Evolutionary conservation across 345 rosid genomes (phyloP).

Genomic region (Theobroma cacao): DNA sequence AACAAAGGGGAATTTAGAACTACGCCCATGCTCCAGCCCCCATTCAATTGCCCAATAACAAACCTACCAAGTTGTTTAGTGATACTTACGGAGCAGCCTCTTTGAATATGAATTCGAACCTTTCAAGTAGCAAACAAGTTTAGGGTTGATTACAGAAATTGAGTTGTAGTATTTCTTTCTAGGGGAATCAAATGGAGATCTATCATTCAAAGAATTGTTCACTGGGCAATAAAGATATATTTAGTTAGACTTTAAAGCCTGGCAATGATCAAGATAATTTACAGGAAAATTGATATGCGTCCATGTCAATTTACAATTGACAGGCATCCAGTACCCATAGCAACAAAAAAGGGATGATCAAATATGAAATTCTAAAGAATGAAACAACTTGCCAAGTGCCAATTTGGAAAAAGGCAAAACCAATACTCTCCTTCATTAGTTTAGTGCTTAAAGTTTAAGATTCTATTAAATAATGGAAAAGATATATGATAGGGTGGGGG

Average conservation of each 20-base stretch:
- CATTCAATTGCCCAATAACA: neutral
- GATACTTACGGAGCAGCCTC: too few species aligned
- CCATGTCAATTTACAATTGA: neutral
- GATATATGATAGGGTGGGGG: too few species aligned
- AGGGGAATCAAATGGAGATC: neutral
- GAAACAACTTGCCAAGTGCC: too few species aligned
- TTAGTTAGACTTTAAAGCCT: neutral
- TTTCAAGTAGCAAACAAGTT: neutral
- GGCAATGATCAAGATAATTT: neutral
- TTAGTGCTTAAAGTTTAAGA: neutral
- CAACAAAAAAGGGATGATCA: too few species aligned
- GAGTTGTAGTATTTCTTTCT: neutral
- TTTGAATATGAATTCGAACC: neutral
- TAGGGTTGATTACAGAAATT: neutral
- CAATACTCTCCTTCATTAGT: neutral
- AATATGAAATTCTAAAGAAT: too few species aligned
- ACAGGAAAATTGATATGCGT: neutral
- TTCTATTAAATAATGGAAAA: neutral
- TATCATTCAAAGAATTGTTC: neutral
- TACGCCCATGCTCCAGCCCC: neutral
- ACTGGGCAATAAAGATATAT: neutral
- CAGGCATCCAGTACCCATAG: constrained; percentile 11
- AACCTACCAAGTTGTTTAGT: too few species aligned
- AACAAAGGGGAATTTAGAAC: neutral
- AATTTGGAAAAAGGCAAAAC: neutral